Base-by-base conservation (phyloP, 2,329 filamentous ascomycete species). In the Microsporum canis region DNA sequence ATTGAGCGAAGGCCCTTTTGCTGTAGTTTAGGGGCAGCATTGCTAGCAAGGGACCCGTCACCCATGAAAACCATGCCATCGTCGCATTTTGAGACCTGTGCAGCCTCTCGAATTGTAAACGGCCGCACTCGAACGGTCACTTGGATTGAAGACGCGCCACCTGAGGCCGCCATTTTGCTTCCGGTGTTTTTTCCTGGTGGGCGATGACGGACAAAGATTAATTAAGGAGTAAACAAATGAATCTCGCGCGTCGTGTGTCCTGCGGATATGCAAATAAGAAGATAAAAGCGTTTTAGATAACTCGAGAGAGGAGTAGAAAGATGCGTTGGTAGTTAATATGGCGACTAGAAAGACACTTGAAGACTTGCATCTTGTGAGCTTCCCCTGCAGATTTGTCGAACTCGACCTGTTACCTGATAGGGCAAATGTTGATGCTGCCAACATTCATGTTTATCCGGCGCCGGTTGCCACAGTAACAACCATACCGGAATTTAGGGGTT, bases 21-120 rank as follows among this genome's bases (percentile, higher is more conserved):
- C 63, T 87, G 84, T 36, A 96, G 82, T 71, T 92, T 95, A 0
- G 91, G 91, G 1, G 89, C 83, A 0, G 92, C 91, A 12, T 83
- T 86, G 53, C 84, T 88, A n/a, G 94, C 94, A 61, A 99, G 81
- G 17, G 92, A 97, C 63, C 94, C 94, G 73, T 99, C 94, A 63
- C 94, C 94, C n/a, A 99, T 83, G 72, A 99, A 99, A 41, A 96
- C 75, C 3, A 89, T 91, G 60, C 87, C 86, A 74, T 96, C 92
- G 68, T 99, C 92, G 69, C 74, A 76, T 73, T 80, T 80, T 36
- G 78, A 77, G 80, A 99, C 78, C 77, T 97, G 92, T 45, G 94
- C 94, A 67, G 94, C 94, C 80, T 99, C 94, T 77, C 91, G 82
- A 68, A 97, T 96, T 10, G 84, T 87, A 68, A 87, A 87, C 27